Percentiles rank a stretch among this genome's conserved stretches.
Evolutionary conservation across 192 early-diverging fungal genomes (phyloP).

Genomic region (Coemansia erecta): DNA sequence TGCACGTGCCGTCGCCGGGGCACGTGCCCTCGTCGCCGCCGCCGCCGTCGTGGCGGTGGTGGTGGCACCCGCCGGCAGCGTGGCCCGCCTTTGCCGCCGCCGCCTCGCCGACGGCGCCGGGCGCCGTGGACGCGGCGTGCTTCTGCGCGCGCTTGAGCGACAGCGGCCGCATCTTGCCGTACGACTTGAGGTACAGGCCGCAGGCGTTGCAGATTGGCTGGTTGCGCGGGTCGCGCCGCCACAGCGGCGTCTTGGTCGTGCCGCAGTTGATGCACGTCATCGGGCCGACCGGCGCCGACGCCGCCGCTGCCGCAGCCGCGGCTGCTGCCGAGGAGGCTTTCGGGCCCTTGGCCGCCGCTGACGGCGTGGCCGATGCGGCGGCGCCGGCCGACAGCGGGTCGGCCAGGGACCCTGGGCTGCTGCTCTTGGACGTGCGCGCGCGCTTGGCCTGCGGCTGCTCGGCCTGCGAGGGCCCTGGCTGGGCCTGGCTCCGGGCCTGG

Average conservation of each 20-base stretch:
- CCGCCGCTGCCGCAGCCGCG: neutral
- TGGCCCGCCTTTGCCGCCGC: constrained; percentile 1
- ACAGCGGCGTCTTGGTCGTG: constrained; percentile 77
- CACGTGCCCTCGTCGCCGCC: constrained; percentile 55
- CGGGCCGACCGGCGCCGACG: constrained; percentile 20
- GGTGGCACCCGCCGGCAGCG: neutral
- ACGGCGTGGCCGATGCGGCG: neutral
- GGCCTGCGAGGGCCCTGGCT: neutral
- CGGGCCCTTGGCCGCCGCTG: neutral
- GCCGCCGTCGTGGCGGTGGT: neutral
- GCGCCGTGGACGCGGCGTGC: constrained; percentile 16
- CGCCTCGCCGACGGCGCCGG: neutral
- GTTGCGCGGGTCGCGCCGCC: constrained; percentile 71
- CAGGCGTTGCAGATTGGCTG: constrained; percentile 84
- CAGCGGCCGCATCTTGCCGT: constrained; percentile 52
- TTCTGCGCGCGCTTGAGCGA: constrained; percentile 43
- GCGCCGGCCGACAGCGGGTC: neutral
- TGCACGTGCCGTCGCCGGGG: constrained; percentile 75
- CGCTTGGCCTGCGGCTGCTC: constrained; percentile 21
- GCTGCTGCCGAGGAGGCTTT: neutral
- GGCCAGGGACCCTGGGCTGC: neutral
- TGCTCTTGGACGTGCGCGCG: constrained; percentile 9
- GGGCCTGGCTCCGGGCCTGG: no score
- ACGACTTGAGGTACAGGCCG: constrained; percentile 55
- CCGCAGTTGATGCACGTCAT: constrained; percentile 71